phyloP scores from a whole-genome alignment of 73 alveolate genomes.

The Symbiodinium pilosum region DNA sequence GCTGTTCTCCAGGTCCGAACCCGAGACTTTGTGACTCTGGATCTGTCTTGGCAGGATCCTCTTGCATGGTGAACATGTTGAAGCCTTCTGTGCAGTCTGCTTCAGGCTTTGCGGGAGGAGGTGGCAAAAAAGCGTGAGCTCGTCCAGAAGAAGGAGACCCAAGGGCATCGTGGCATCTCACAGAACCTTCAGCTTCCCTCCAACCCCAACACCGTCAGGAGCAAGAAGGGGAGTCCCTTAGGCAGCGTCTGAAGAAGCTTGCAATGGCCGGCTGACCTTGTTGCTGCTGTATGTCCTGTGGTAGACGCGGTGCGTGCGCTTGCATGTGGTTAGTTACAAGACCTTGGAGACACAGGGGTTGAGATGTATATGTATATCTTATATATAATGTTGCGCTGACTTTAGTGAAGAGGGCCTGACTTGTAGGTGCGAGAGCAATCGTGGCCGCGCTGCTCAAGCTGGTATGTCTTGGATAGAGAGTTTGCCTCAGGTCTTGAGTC shows the following conservation, averaged over 20 bases:
- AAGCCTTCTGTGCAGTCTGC: neutral
- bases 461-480: no score
- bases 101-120: constrained; percentile 39
- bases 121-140: constrained; percentile 42
- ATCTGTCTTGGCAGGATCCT: neutral
- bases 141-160: constrained; percentile 50
- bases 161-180: neutral
- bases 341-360: no score
- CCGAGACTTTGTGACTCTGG: neutral
- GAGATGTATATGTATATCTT: no score
- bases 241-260: constrained; percentile 49
- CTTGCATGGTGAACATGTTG: neutral
- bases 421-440: no score
- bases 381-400: no score
- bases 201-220: neutral
- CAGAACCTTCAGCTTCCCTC: neutral
- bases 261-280: constrained; percentile 3
- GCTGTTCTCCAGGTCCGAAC: neutral
- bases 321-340: no score
- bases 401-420: no score
- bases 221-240: constrained; percentile 73
- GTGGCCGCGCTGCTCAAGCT: no score
- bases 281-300: neutral
- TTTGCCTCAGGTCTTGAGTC: no score
- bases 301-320: neutral